Evolutionary conservation across 441 rosid species (phyloP).

Genomic region (Flueggea neowawraea): DNA sequence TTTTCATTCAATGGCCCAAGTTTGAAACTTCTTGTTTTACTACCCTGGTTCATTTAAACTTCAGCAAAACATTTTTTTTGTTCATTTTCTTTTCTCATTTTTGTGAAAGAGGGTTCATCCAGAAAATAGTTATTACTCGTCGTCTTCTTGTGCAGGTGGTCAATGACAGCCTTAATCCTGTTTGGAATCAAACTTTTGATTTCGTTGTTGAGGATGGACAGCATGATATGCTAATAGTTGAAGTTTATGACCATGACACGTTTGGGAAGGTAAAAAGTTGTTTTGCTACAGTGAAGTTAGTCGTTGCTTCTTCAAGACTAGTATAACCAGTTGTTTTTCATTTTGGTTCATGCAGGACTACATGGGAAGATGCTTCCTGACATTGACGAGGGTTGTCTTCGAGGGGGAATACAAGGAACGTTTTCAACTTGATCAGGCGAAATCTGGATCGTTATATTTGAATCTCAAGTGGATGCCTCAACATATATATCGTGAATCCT

Average conservation of each 20-base stretch:
- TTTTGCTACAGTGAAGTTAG: background rate
- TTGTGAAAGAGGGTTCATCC: background rate
- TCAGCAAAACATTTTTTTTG: too few relatives aligned
- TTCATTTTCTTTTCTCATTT: background rate
- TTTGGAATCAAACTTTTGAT: conserved; percentile 98
- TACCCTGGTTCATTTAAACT: background rate
- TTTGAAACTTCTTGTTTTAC: background rate
- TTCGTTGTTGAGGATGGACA: conserved; percentile 97
- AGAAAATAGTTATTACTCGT: background rate
- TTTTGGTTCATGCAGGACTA: conserved; percentile 55
- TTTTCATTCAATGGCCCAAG: background rate
- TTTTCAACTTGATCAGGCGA: conserved; percentile 60
- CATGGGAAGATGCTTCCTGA: conserved; percentile 88
- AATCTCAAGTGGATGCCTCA: conserved; percentile 93
- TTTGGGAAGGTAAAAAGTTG: conserved; percentile 88
- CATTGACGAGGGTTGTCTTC: conserved; percentile 75
- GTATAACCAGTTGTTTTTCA: background rate
- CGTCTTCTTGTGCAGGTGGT: conserved; percentile 59
- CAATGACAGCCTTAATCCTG: conserved; percentile 86
- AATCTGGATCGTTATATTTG: conserved; percentile 63
- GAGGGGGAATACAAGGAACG: conserved; percentile 83
- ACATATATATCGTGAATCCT: conserved; percentile 80
- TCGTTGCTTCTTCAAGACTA: background rate
- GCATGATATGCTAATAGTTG: conserved; percentile 90
- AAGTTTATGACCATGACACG: conserved; percentile 97